Conservation (phyloP, 2,329 filamentous ascomycete species). For the Fusarium kyushuense region DNA sequence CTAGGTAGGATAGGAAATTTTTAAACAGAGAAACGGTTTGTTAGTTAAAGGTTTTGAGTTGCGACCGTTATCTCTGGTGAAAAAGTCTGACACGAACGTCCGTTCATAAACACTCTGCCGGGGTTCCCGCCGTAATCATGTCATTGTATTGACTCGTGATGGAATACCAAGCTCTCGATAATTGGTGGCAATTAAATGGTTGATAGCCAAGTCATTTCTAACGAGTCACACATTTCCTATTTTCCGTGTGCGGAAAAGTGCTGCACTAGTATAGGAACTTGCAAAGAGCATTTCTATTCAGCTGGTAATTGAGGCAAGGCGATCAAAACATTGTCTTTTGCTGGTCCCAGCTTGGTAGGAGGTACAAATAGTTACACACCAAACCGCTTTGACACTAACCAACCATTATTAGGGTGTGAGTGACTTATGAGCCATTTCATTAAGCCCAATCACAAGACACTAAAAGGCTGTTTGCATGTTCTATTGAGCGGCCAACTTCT, state of each 20-base stretch:
- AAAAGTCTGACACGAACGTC: slow-evolving; percentile 3
- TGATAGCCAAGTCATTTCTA: background rate
- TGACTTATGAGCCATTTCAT: no score
- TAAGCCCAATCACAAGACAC: background rate
- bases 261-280: no score
- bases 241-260: background rate
- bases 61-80: background rate
- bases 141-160: slow-evolving; percentile 12
- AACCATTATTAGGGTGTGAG: background rate
- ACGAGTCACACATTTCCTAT: background rate
- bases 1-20: background rate
- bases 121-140: slow-evolving; percentile 8
- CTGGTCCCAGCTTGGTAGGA: background rate
- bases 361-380: background rate
- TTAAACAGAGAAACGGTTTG: background rate
- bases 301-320: background rate
- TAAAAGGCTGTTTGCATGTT: background rate
- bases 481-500: background rate
- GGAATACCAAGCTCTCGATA: background rate
- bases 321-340: background rate
- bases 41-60: no score
- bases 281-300: background rate
- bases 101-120: slow-evolving; percentile 15
- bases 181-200: no score
- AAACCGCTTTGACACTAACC: background rate